phyloP scores from a whole-genome alignment of 1,284 basidiomycete species.

The Grifola frondosa region DNA sequence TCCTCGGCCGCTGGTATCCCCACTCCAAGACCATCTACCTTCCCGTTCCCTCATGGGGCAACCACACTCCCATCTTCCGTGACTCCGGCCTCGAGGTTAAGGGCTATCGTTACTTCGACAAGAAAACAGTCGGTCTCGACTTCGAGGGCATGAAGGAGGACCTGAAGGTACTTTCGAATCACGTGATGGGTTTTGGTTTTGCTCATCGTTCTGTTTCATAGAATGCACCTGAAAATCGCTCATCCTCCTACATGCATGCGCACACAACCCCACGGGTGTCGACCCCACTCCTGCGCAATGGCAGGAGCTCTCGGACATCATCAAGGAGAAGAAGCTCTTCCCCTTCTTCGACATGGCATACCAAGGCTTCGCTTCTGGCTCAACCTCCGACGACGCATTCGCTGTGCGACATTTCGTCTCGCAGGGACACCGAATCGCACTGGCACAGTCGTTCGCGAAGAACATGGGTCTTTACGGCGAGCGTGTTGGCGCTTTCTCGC shows the following conservation, averaged over 20 bases:
- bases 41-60: conserved; percentile 96
- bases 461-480: conserved; percentile 99
- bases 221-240: conserved; percentile 79
- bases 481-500: conserved; percentile 93
- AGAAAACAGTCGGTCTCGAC: conserved; percentile 91
- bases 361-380: conserved; percentile 92
- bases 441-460: conserved; percentile 97
- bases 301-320: conserved; percentile 86
- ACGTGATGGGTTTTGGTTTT: too few species aligned
- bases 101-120: conserved; percentile 93
- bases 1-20: conserved; percentile 90
- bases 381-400: conserved; percentile 87
- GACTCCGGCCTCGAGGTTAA: conserved; percentile 95
- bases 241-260: conserved; percentile 89
- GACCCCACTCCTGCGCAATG: conserved; percentile 95
- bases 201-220: conserved; percentile 34
- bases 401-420: conserved; percentile 94
- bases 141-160: conserved; percentile 91
- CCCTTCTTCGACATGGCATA: conserved; percentile 98
- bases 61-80: conserved; percentile 86
- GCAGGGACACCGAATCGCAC: conserved; percentile 83
- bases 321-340: conserved; percentile 87
- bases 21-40: conserved; percentile 90
- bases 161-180: conserved; percentile 75
- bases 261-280: conserved; percentile 98